Conservation (phyloP, 805 yeast species). For the Maudiozyma bulderi region DNA sequence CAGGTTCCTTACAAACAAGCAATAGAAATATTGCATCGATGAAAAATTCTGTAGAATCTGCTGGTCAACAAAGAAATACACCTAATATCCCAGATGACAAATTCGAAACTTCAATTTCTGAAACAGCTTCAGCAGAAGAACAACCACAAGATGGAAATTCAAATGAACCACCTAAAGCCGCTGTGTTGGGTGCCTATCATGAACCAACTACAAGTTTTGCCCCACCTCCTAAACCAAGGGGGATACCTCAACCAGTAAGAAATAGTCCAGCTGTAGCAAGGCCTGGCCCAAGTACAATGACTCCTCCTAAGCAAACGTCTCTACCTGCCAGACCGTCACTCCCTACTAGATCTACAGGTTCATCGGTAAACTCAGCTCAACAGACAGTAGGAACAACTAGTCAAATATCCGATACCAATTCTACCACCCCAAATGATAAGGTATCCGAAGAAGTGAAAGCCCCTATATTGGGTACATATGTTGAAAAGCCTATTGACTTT, state of each 20-base stretch:
- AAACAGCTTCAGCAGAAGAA: neutral
- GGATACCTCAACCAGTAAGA: neutral
- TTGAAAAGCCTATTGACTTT: slow-evolving; percentile 8
- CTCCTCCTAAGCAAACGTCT: neutral
- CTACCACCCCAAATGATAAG: neutral
- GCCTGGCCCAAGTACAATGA: neutral
- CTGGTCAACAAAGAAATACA: neutral
- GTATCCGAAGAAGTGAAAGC: neutral
- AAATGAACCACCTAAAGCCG: slow-evolving; percentile 20
- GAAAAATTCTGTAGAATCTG: neutral
- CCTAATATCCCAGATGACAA: neutral
- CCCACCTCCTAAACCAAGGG: slow-evolving; percentile 34
- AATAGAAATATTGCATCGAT: neutral
- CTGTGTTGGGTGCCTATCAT: slow-evolving; percentile 27
- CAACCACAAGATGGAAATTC: neutral
- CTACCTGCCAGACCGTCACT: neutral
- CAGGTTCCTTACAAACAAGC: neutral
- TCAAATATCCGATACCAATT: neutral
- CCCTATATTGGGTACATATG: slow-evolving; percentile 3
- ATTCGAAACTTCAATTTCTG: neutral
- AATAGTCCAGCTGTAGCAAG: neutral
- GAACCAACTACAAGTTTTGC: slow-evolving; percentile 27
- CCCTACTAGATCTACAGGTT: neutral
- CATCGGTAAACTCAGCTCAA: neutral
- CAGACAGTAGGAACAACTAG: too few relatives aligned